These are phyloP conservation scores for Corchorus olitorius DNA, from an alignment of 345 rosid genomes.

Conservation along the genomic window DNA sequence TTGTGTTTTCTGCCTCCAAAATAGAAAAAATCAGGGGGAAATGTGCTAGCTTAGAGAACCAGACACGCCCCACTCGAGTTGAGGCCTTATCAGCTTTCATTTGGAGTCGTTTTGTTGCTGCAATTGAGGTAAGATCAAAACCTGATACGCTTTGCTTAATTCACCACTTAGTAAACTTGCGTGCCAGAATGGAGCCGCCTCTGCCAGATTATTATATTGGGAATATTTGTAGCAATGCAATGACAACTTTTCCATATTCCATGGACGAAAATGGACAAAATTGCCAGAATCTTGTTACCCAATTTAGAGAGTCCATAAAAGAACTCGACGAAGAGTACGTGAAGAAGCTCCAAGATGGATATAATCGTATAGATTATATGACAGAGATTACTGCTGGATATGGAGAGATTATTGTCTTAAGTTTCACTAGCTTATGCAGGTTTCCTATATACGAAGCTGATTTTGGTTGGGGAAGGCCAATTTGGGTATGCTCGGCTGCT, in stretches of 20 bases:
- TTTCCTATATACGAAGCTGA: slow-evolving; percentile 13
- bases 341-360: background rate
- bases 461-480: slow-evolving; percentile 15
- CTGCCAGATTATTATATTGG: background rate
- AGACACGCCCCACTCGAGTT: slow-evolving; percentile 19
- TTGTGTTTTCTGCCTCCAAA: background rate
- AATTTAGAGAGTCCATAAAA: background rate
- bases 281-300: background rate
- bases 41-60: background rate
- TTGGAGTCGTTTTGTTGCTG: background rate
- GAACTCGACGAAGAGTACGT: background rate
- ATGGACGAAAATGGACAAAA: background rate
- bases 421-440: background rate
- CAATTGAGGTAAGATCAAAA: background rate
- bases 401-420: background rate
- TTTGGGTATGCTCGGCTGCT: background rate
- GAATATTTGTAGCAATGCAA: background rate
- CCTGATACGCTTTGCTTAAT: background rate
- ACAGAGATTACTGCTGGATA: background rate
- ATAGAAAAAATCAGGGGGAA: slow-evolving; percentile 1
- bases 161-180: slow-evolving; percentile 34
- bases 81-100: slow-evolving; percentile 13
- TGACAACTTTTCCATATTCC: background rate
- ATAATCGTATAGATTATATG: background rate
- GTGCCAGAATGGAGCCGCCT: slow-evolving; percentile 16